Evolutionary conservation across 495 filamentous ascomycete genomes (phyloP).

Genomic region (Hypomontagnella submonticulosa): DNA sequence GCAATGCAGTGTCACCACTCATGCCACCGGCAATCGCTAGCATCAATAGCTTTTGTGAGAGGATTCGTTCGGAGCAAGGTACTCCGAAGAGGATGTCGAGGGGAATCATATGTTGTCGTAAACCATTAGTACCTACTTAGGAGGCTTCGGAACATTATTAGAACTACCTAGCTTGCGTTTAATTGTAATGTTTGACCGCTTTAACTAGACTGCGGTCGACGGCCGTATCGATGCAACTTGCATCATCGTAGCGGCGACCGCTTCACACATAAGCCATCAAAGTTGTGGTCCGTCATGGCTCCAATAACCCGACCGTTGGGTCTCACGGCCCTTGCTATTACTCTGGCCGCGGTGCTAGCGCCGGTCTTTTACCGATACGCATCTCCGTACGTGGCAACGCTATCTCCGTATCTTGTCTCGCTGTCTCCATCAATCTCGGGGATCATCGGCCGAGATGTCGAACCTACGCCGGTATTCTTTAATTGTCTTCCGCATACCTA

Average conservation of each 20-base stretch:
- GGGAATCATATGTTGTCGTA: constrained; percentile 19
- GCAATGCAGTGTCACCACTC: constrained; percentile 40
- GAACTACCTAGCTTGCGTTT: neutral
- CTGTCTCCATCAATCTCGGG: constrained; percentile 11
- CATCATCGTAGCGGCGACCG: constrained; percentile 2
- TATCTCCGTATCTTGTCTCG: constrained; percentile 13
- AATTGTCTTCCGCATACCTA: constrained; percentile 52
- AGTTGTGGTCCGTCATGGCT: constrained; percentile 10
- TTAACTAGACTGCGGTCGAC: neutral
- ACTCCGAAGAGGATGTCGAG: constrained; percentile 28
- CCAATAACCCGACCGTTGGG: constrained; percentile 11
- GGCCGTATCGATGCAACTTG: neutral
- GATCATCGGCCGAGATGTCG: neutral
- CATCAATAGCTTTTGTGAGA: constrained; percentile 22
- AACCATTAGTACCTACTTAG: neutral
- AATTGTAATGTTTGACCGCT: neutral
- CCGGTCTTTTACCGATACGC: constrained; percentile 21
- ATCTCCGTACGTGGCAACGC: constrained; percentile 4
- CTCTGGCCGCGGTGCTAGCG: constrained; percentile 9
- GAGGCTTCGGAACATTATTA: neutral
- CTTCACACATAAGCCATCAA: neutral
- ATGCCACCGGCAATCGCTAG: constrained; percentile 28
- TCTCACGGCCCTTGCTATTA: constrained; percentile 5
- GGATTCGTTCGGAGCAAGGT: constrained; percentile 34
- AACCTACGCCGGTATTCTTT: constrained; percentile 10